Base-by-base conservation (phyloP, 352 stramenopile genomes). In the Globisporangium polare region DNA sequence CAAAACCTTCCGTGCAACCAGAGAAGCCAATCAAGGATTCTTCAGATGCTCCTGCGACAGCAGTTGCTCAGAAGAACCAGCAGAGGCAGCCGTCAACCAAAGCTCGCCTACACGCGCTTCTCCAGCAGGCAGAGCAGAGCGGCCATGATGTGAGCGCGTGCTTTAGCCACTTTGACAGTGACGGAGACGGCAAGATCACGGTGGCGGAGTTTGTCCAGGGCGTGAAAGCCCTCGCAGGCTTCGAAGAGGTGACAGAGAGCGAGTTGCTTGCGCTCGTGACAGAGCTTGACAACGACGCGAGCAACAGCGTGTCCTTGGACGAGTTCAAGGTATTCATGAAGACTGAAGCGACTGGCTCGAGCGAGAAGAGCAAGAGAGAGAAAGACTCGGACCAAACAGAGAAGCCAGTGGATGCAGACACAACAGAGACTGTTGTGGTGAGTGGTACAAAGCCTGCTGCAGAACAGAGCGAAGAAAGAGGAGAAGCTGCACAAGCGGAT, bases 121-220 rank as follows among this genome's bases (percentile, higher is more conserved):
- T 89, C 18, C 17, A 46, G 9, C 72, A 79, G 27, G 78, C 78
- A 12, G 73, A 75, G 29, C 59, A 62, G 5, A 68, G 83, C 57
- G 80, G 80, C 2, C 68, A 81, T 17, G 71, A 87, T 33, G 31
- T 87, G 17, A 66, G 68, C 17, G 69, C 66, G 29, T 82, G 75
- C n/a, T 90, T 90, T 62, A 45, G 52, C 2, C 85, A 94, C 60
- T 94, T 94, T 65, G 85, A 93, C 66, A 75, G 63, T 1, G 77
- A 94, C 62, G 62, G 67, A 9, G 81, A 83, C 22, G 77, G 83
- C 3, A 67, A 77, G 50, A 76, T 94, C 37, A 83, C 82, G 1
- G 63, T 68, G 6, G 47, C 53, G 0, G 88, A 95, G 60, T 75
- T 96, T 5, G 69, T 77, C 6, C 31, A 63, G 7, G 82, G 77